Evolutionary conservation across 148 eudicot species (phyloP).

Genomic region (Amaranthus cruentus): DNA sequence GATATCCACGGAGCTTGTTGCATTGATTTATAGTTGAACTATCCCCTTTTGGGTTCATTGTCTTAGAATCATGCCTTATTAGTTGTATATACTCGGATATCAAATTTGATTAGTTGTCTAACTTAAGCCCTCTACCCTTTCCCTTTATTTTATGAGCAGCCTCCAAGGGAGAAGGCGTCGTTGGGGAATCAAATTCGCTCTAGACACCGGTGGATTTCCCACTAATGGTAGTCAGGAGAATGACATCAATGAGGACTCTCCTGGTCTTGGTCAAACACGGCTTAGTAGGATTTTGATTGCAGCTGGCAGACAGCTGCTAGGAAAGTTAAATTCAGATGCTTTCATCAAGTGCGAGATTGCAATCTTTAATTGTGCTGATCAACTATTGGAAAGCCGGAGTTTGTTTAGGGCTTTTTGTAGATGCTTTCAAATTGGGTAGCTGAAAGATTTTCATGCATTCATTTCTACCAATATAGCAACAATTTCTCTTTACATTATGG

Average conservation of each 20-base stretch:
- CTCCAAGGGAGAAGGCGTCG: slow-evolving; percentile 28
- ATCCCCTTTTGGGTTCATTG: not conserved
- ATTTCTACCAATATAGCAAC: not conserved
- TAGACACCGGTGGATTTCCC: slow-evolving; percentile 67
- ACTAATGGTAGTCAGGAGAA: slow-evolving; percentile 40
- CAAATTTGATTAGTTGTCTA: not conserved
- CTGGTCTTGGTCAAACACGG: slow-evolving; percentile 65
- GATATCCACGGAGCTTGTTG: not conserved
- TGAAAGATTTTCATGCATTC: slow-evolving; percentile 20
- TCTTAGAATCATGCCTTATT: not conserved
- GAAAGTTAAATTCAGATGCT: slow-evolving; percentile 74
- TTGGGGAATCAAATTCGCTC: slow-evolving; percentile 58
- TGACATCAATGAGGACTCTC: slow-evolving; percentile 37
- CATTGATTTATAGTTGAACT: not conserved
- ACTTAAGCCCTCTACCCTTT: not conserved
- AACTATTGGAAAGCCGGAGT: slow-evolving; percentile 99
- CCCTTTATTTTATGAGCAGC: slow-evolving; percentile 28
- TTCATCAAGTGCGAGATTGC: slow-evolving; percentile 39
- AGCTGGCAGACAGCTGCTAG: slow-evolving; percentile 65
- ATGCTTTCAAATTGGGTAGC: slow-evolving; percentile 97
- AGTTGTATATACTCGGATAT: not conserved
- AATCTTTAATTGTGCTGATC: slow-evolving; percentile 61
- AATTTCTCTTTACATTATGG: not conserved
- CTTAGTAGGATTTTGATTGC: slow-evolving; percentile 79
- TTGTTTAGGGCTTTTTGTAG: slow-evolving; percentile 96